phyloP scores from a whole-genome alignment of 2,329 filamentous ascomycete genomes.

The Fusarium nelsonii region DNA sequence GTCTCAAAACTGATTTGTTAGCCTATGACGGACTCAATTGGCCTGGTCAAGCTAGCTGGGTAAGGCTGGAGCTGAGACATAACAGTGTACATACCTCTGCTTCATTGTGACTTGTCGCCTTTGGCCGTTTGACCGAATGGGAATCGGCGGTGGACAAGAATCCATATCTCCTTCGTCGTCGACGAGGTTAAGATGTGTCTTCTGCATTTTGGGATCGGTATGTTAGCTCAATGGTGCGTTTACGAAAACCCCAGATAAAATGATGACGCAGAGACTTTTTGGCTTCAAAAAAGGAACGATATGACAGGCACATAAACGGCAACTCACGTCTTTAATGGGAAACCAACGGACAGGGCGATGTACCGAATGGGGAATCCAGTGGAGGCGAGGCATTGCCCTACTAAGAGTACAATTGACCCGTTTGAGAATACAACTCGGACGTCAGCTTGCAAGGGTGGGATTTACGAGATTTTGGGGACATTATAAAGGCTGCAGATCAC shows the following conservation, averaged over 20 bases:
- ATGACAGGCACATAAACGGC: conserved; percentile 4
- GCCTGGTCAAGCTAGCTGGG: not conserved
- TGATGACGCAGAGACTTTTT: conserved; percentile 1
- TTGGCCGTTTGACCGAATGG: conserved; percentile 12
- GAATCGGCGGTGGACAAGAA: conserved; percentile 17
- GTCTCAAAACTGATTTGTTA: conserved; percentile 27
- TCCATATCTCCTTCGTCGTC: conserved; percentile 28
- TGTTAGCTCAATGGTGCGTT: conserved; percentile 3
- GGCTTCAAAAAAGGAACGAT: not conserved
- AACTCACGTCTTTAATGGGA: conserved; percentile 9
- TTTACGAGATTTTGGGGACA: conserved; percentile 12
- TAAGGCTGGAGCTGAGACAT: conserved; percentile 2
- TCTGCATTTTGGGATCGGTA: conserved; percentile 13
- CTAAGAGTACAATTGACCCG: not conserved
- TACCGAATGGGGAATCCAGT: conserved; percentile 3
- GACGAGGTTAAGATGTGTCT: conserved; percentile 25
- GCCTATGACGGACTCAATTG: too few species aligned
- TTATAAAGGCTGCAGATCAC: conserved; percentile 1
- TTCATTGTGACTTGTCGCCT: conserved; percentile 18
- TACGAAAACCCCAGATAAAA: not conserved
- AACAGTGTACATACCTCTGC: conserved; percentile 2
- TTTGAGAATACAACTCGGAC: conserved; percentile 1
- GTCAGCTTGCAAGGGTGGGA: not conserved
- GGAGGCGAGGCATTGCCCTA: not conserved
- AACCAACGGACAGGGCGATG: not conserved